Conservation (phyloP, 2,329 filamentous ascomycete species). For the Ceratocystis alfenasii region DNA sequence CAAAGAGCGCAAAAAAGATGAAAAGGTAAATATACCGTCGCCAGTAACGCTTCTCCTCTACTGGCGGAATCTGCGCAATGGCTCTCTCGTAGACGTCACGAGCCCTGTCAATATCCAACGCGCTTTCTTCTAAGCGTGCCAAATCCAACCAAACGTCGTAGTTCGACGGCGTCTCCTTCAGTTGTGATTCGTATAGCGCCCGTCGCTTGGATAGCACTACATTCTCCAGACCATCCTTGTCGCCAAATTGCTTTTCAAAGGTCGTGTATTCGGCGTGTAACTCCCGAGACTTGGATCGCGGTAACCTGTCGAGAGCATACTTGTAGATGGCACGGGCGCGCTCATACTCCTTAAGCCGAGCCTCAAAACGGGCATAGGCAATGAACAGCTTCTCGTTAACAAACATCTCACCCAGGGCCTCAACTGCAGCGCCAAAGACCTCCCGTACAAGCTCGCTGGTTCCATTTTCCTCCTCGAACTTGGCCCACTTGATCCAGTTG, state of each 20-base stretch:
- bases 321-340: constrained; percentile 92
- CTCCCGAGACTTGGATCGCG: constrained; percentile 69
- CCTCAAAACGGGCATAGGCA: constrained; percentile 87
- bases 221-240: constrained; percentile 84
- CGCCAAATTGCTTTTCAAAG: constrained; percentile 96
- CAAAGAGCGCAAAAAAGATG: constrained; percentile 94
- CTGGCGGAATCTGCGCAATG: constrained; percentile 88
- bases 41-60: constrained; percentile 95
- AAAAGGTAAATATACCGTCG: constrained; percentile 93
- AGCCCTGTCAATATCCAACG: constrained; percentile 69
- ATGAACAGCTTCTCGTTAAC: constrained; percentile 95
- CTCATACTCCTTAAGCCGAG: constrained; percentile 90
- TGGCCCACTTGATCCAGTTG: constrained; percentile 98
- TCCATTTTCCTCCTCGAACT: constrained; percentile 91
- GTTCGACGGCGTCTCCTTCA: constrained; percentile 89
- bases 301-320: constrained; percentile 83
- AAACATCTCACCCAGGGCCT: constrained; percentile 83
- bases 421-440: constrained; percentile 78
- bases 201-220: constrained; percentile 89
- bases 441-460: constrained; percentile 85
- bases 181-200: constrained; percentile 85
- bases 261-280: constrained; percentile 92
- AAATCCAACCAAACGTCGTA: constrained; percentile 98
- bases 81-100: constrained; percentile 91
- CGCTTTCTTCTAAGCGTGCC: constrained; percentile 75